These are phyloP conservation scores for Ilyonectria mors-panacis DNA, from an alignment of 2,329 filamentous ascomycete genomes.

Conservation along the genomic window DNA sequence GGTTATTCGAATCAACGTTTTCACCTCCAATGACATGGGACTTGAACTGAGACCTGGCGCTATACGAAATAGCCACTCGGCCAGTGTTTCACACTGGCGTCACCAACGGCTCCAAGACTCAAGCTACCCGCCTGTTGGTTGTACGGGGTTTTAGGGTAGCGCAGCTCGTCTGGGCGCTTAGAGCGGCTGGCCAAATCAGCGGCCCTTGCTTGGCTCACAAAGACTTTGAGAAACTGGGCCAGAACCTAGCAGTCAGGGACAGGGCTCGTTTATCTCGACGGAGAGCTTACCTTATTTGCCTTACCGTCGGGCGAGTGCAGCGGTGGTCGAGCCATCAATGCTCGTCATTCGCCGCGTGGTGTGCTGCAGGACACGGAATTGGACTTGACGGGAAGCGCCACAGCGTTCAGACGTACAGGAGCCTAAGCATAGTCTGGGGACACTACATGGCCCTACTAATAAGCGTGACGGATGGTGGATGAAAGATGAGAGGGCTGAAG, in stretches of 20 bases:
- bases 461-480: background rate
- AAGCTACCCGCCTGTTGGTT: constrained; percentile 12
- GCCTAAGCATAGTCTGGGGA: background rate
- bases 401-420: constrained; percentile 6
- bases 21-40: background rate
- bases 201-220: background rate
- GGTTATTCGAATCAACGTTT: background rate
- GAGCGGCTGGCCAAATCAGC: constrained; percentile 28
- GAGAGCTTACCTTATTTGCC: constrained; percentile 1
- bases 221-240: constrained; percentile 1
- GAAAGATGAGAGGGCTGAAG: background rate
- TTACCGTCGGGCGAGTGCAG: constrained; percentile 1
- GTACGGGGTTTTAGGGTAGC: constrained; percentile 9
- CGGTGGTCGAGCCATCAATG: constrained; percentile 5
- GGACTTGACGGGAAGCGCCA: constrained; percentile 9
- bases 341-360: constrained; percentile 9
- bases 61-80: background rate
- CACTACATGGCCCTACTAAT: background rate
- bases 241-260: constrained; percentile 16
- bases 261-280: constrained; percentile 11
- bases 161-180: constrained; percentile 30
- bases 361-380: constrained; percentile 11
- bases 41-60: background rate
- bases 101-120: background rate
- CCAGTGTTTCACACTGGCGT: constrained; percentile 10